phyloP scores from a whole-genome alignment of 1,284 basidiomycete species.

The Apiotrichum sp. region DNA sequence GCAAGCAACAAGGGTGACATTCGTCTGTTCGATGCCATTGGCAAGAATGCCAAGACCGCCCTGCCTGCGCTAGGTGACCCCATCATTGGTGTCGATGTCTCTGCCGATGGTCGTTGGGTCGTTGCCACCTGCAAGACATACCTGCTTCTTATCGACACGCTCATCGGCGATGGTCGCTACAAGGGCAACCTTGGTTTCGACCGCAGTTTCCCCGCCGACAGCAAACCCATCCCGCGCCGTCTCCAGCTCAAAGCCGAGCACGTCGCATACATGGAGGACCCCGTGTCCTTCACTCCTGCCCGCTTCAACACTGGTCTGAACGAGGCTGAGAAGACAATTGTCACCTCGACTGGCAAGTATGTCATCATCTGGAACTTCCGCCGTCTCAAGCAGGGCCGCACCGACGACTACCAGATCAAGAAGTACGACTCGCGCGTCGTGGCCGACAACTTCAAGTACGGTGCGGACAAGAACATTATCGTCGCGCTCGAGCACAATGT shows the following conservation, averaged over 20 bases:
- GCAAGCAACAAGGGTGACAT: conserved; percentile 97
- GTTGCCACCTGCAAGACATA: conserved; percentile 96
- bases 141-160: conserved; percentile 87
- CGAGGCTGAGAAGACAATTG: conserved; percentile 86
- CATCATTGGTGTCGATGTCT: conserved; percentile 90
- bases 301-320: conserved; percentile 88
- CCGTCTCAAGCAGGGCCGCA: conserved; percentile 83
- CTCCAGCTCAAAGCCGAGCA: conserved; percentile 88
- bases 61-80: conserved; percentile 91
- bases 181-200: conserved; percentile 86
- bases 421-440: conserved; percentile 89
- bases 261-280: conserved; percentile 87
- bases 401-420: conserved; percentile 92
- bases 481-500: conserved; percentile 94
- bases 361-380: conserved; percentile 95
- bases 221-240: conserved; percentile 85
- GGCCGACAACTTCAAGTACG: conserved; percentile 93
- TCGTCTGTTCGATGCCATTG: conserved; percentile 88
- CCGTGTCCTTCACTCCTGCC: conserved; percentile 85
- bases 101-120: conserved; percentile 87
- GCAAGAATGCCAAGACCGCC: conserved; percentile 99
- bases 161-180: conserved; percentile 86
- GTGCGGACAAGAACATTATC: conserved; percentile 90
- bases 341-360: conserved; percentile 92
- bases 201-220: conserved; percentile 85